phyloP scores from a whole-genome alignment of 495 filamentous ascomycete species.

The Podospora didyma region DNA sequence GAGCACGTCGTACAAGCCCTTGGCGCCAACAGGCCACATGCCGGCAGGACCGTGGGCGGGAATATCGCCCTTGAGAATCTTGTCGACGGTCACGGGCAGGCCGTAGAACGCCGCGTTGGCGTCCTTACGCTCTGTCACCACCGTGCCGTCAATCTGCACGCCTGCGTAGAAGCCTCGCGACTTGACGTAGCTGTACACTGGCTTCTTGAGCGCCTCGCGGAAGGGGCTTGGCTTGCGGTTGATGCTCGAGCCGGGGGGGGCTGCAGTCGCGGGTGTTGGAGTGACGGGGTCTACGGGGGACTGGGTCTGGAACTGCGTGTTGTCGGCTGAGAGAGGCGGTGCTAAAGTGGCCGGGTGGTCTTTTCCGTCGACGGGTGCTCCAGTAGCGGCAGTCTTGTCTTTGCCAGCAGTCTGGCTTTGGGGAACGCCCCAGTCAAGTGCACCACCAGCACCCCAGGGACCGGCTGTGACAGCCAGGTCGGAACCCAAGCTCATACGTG shows the following conservation, averaged over 20 bases:
- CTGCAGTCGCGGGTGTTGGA: not conserved
- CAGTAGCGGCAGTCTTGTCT: constrained; percentile 5
- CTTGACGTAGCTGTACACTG: constrained; percentile 80
- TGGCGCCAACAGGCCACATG: constrained; percentile 20
- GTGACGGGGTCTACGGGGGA: not conserved
- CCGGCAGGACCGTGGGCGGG: constrained; percentile 17
- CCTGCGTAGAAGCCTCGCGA: constrained; percentile 75
- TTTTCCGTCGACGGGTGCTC: not conserved
- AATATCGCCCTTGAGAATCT: constrained; percentile 67
- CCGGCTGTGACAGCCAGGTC: constrained; percentile 73
- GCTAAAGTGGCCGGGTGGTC: not conserved
- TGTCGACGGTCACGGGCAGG: constrained; percentile 53
- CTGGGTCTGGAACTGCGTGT: not conserved
- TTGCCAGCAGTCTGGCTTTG: constrained; percentile 12
- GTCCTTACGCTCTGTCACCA: constrained; percentile 73
- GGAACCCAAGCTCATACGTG: constrained; percentile 69
- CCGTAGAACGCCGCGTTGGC: constrained; percentile 78
- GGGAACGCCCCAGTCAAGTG: constrained; percentile 50
- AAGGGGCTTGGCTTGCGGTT: constrained; percentile 23
- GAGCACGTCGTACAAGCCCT: constrained; percentile 22
- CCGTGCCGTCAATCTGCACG: constrained; percentile 71
- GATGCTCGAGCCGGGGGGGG: not conserved
- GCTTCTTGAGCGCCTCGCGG: constrained; percentile 35
- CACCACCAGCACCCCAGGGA: constrained; percentile 65
- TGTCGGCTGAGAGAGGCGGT: not conserved